Conservation (phyloP, 139 green algal species). For the Parachlorella kessleri region DNA sequence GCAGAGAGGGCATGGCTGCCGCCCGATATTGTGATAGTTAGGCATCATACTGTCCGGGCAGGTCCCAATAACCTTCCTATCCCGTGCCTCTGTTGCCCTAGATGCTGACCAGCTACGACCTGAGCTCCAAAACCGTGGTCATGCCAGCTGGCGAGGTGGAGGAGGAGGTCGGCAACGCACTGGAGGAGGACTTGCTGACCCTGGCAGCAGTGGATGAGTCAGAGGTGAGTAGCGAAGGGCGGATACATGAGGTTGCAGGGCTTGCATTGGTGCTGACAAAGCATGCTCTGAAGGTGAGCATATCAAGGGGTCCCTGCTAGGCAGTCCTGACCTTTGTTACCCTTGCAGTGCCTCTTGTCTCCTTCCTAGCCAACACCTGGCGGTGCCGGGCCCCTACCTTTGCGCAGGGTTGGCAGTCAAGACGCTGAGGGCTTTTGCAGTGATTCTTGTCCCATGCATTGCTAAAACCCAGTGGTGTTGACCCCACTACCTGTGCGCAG, state of each 20-base stretch:
- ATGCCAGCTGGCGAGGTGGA: constrained; percentile 41
- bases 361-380: neutral
- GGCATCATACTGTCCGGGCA: no score
- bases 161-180: constrained; percentile 21
- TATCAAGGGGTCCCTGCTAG: no score
- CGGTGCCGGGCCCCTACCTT: no score
- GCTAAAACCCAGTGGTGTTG: no score
- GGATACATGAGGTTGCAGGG: no score
- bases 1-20: neutral
- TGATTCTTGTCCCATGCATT: no score
- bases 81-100: neutral
- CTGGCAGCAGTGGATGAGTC: constrained; percentile 42
- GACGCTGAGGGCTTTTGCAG: no score
- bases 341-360: neutral
- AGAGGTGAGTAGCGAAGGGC: constrained; percentile 3
- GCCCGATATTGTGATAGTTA: neutral
- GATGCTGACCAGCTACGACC: constrained; percentile 43
- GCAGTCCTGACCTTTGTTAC: no score
- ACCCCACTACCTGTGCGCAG: neutral
- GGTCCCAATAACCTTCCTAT: neutral
- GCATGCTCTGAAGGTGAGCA: no score
- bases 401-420: no score
- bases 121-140: constrained; percentile 34
- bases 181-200: constrained; percentile 30
- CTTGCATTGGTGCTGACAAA: no score